These are phyloP conservation scores for Porogramme epimiltina DNA, from an alignment of 1,284 basidiomycete species.

Conservation along the genomic window DNA sequence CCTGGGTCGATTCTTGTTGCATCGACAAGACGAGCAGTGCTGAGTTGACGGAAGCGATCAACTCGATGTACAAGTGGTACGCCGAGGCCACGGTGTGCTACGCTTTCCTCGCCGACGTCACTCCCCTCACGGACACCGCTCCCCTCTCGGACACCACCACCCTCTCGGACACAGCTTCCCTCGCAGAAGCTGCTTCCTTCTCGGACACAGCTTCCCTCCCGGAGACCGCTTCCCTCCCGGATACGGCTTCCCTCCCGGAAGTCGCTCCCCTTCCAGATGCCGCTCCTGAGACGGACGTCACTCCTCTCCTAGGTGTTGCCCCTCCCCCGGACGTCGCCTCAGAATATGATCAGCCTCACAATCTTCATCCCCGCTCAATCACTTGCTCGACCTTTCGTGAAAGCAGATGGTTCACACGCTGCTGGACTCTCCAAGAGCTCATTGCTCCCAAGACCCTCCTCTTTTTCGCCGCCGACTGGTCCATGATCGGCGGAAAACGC, in stretches of 20 bases:
- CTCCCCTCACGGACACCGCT: too few species aligned
- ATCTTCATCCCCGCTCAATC: too few species aligned
- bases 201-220: too few species aligned
- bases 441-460: background rate
- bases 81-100: background rate
- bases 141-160: too few species aligned
- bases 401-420: background rate
- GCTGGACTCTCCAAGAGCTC: background rate
- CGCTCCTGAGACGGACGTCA: too few species aligned
- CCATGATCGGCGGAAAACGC: background rate
- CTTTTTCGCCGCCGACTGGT: background rate
- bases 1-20: background rate
- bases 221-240: too few species aligned
- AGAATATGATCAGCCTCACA: too few species aligned
- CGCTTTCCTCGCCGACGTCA: background rate
- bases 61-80: background rate
- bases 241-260: too few species aligned
- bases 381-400: background rate
- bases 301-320: too few species aligned
- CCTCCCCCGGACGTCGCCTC: background rate
- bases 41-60: background rate
- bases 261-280: too few species aligned
- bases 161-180: too few species aligned
- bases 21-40: slow-evolving; percentile 1
- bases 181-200: too few species aligned